A percentile compares a stretch with the other conserved stretches of the same genome.
phyloP scores from a whole-genome alignment of 2,329 filamentous ascomycete species.

The Fusarium brachygibbosum region DNA sequence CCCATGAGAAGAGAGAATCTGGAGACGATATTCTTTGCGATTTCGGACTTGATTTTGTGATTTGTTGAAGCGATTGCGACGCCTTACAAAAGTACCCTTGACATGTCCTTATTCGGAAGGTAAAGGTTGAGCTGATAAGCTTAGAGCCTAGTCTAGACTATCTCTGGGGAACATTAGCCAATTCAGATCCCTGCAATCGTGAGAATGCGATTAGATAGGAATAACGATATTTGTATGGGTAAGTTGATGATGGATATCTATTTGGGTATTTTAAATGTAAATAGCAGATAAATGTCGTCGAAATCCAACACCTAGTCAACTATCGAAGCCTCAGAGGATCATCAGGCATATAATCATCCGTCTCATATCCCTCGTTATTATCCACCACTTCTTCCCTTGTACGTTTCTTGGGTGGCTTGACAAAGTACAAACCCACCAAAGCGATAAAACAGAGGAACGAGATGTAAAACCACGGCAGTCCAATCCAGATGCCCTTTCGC shows the following conservation, averaged over 20 bases:
- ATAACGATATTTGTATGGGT: background rate
- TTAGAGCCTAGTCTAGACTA: background rate
- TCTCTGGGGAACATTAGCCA: background rate
- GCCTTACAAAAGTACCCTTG: conserved; percentile 42
- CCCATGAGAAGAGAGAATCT: background rate
- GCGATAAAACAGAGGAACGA: conserved; percentile 50
- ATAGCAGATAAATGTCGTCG: background rate
- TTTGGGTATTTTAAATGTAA: conserved; percentile 23
- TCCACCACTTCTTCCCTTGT: conserved; percentile 23
- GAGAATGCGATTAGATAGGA: background rate
- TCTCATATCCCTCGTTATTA: conserved; percentile 37
- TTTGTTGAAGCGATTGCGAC: conserved; percentile 7
- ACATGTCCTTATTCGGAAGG: conserved; percentile 40
- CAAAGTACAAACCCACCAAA: conserved; percentile 51
- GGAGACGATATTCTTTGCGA: conserved; percentile 9
- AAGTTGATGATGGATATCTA: conserved; percentile 2
- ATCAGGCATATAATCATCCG: conserved; percentile 44
- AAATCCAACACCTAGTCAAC: background rate
- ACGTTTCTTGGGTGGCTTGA: conserved; percentile 52
- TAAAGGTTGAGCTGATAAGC: conserved; percentile 18
- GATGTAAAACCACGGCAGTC: conserved; percentile 59
- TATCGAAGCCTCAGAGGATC: conserved; percentile 45
- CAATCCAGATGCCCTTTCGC: conserved; percentile 54
- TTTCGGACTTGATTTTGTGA: background rate
- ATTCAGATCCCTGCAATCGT: background rate